Conservation (phyloP, 202 grass and related monocot species). For the Schoenoplectus triqueter region DNA sequence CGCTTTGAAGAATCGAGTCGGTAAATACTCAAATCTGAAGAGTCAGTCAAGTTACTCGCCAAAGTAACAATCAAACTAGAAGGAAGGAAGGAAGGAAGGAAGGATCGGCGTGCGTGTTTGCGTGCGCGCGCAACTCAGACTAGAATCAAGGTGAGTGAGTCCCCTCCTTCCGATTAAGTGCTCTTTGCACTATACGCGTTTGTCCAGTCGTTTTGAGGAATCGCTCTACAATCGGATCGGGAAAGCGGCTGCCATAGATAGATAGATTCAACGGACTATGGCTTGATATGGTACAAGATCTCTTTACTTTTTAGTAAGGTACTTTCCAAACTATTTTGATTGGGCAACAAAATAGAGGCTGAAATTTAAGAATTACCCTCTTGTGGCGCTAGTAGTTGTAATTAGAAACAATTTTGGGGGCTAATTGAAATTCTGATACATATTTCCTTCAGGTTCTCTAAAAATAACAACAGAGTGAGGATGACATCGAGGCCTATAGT, state of each 20-base stretch:
- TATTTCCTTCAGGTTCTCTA: not conserved
- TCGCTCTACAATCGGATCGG: not conserved
- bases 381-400: too few species aligned
- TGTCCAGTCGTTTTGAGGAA: not conserved
- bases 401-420: not conserved
- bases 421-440: not conserved
- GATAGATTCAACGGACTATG: not conserved
- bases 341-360: not conserved
- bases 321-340: not conserved
- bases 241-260: not conserved
- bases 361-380: too few species aligned
- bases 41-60: not conserved
- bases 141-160: not conserved
- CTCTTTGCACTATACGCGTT: not conserved
- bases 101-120: not conserved
- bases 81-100: not conserved
- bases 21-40: not conserved
- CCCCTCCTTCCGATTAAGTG: slow-evolving; percentile 5
- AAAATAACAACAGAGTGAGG: not conserved
- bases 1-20: not conserved
- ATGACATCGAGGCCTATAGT: slow-evolving; percentile 72
- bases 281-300: not conserved
- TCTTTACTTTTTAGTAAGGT: not conserved
- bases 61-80: not conserved
- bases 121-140: not conserved